Percentiles rank a stretch among this genome's conserved stretches.
Conservation (phyloP, 305 asterid species). For the Euphrasia arctica region DNA sequence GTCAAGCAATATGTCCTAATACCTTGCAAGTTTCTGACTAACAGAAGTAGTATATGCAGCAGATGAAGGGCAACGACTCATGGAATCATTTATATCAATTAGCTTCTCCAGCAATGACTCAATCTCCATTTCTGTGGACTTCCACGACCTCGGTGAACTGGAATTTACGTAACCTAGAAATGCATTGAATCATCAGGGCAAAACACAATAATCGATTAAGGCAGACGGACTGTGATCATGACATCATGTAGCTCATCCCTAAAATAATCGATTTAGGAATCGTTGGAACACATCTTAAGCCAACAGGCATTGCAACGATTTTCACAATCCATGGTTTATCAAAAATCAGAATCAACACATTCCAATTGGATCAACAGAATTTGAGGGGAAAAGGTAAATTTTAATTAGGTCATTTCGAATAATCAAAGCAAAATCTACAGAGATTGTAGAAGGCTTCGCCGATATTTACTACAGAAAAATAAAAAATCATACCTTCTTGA, state of each 20-base stretch:
- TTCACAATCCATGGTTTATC: not conserved
- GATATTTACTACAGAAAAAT: not conserved
- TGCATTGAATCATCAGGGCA: constrained; percentile 25
- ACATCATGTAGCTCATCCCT: not conserved
- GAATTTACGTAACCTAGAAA: constrained; percentile 58
- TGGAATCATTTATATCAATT: constrained; percentile 74
- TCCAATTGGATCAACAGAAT: constrained; percentile 2
- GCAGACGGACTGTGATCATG: no score
- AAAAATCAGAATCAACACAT: constrained; percentile 1
- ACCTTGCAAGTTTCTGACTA: constrained; percentile 85
- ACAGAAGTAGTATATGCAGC: constrained; percentile 75
- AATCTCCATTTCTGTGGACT: constrained; percentile 88
- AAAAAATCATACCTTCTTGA: constrained; percentile 48
- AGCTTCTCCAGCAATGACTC: constrained; percentile 87
- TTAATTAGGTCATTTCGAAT: not conserved
- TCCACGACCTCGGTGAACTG: constrained; percentile 90
- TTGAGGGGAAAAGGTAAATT: not conserved
- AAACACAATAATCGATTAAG: not conserved
- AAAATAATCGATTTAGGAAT: constrained; percentile 3
- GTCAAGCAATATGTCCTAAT: constrained; percentile 81
- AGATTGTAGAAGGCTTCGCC: no score
- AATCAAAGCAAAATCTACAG: no score
- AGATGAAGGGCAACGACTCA: constrained; percentile 95
- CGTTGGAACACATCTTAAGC: constrained; percentile 4
- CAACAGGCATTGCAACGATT: not conserved